These are phyloP conservation scores for Penicillium malachiteum DNA, from an alignment of 495 filamentous ascomycete genomes.

Conservation along the genomic window DNA sequence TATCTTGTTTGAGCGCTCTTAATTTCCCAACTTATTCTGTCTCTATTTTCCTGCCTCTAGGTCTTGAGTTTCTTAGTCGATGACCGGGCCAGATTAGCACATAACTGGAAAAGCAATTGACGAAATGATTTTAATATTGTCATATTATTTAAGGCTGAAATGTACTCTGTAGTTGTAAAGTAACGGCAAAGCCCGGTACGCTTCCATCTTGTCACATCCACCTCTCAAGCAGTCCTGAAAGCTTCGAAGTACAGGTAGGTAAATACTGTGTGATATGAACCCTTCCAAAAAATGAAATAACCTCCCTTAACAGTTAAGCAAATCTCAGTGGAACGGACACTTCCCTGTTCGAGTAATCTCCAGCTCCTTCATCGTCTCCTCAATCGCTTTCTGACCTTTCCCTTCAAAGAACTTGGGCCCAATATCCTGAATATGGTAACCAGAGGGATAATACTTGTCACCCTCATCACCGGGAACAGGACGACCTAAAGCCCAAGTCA, in stretches of 20 bases:
- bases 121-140: constrained; percentile 16
- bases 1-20: constrained; percentile 49
- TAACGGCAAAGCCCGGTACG: no score
- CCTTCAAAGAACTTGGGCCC: constrained; percentile 58
- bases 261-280: neutral
- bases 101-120: constrained; percentile 43
- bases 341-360: constrained; percentile 45
- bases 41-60: constrained; percentile 40
- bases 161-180: neutral
- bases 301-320: no score
- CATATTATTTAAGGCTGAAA: constrained; percentile 1
- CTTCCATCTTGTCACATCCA: no score
- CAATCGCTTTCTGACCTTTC: constrained; percentile 43
- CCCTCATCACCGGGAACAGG: constrained; percentile 61
- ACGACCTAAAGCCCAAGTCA: constrained; percentile 52
- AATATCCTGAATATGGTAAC: constrained; percentile 57
- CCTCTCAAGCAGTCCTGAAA: no score
- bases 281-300: no score
- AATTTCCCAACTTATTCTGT: constrained; percentile 40
- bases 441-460: constrained; percentile 55
- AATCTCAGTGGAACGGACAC: constrained; percentile 53
- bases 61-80: constrained; percentile 23
- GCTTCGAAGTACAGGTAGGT: neutral
- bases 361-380: constrained; percentile 41
- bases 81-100: constrained; percentile 38